phyloP scores from a whole-genome alignment of 192 early-diverging fungal genomes.

The Tieghemiomyces parasiticus region DNA sequence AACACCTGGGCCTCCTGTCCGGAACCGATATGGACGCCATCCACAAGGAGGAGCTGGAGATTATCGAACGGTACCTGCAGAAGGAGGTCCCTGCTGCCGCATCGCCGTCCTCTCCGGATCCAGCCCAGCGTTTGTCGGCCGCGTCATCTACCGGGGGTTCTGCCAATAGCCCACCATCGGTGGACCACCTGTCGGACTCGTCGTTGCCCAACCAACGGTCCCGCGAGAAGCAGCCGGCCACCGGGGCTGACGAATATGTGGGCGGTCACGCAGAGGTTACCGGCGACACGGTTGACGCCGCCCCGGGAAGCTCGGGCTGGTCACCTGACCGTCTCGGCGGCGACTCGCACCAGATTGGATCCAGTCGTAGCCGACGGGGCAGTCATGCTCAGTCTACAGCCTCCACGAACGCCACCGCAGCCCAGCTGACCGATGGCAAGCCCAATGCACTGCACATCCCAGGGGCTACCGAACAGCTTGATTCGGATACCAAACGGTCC shows the following conservation, averaged over 20 bases:
- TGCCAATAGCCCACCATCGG: background rate
- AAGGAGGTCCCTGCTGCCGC: background rate
- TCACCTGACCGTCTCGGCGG: background rate
- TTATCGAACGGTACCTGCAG: background rate
- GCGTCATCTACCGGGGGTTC: background rate
- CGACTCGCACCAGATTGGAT: background rate
- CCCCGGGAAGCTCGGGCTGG: too few relatives aligned
- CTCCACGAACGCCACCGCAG: background rate
- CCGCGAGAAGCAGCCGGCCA: background rate
- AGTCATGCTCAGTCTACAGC: background rate
- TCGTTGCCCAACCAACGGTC: background rate
- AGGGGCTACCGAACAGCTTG: background rate
- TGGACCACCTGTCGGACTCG: background rate
- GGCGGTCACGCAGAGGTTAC: too few relatives aligned
- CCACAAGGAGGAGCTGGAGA: conserved; percentile 6
- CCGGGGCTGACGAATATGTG: background rate
- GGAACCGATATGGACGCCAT: conserved; percentile 24
- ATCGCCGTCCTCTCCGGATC: background rate
- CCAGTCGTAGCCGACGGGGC: background rate
- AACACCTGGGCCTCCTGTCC: conserved; percentile 62
- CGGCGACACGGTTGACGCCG: too few relatives aligned
- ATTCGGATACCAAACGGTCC: conserved; percentile 16
- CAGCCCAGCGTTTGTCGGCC: background rate
- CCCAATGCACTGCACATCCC: background rate
- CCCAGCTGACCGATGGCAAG: background rate